A percentile compares a stretch with the other conserved stretches of the same genome.
Conservation (phyloP, 1,284 basidiomycete species). For the Leccinum angustisporum region DNA sequence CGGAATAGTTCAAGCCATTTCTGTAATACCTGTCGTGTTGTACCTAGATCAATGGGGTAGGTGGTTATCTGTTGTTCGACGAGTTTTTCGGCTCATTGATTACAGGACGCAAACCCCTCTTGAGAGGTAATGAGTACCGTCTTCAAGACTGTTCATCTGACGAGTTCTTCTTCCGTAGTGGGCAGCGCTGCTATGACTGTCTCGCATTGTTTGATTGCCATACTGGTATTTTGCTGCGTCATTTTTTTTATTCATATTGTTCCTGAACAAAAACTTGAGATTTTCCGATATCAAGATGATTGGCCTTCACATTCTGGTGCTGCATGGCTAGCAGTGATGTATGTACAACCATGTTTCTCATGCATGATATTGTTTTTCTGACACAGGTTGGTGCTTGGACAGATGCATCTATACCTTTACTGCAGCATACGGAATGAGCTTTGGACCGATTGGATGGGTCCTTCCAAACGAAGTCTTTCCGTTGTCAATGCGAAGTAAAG, state of each 20-base stretch:
- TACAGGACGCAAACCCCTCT: constrained; percentile 60
- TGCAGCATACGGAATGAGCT: constrained; percentile 77
- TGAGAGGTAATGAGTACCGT: constrained; percentile 44
- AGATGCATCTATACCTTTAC: constrained; percentile 79
- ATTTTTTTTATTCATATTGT: neutral
- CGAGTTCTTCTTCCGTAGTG: constrained; percentile 31
- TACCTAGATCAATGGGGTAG: constrained; percentile 74
- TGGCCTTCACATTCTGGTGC: constrained; percentile 58
- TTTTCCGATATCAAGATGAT: constrained; percentile 48
- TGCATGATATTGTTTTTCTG: constrained; percentile 1
- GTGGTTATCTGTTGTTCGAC: constrained; percentile 14
- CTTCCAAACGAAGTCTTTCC: constrained; percentile 84
- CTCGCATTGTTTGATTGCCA: constrained; percentile 71
- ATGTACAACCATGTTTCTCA: constrained; percentile 25
- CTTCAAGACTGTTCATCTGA: constrained; percentile 2
- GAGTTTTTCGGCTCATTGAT: neutral
- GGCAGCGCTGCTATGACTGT: constrained; percentile 72
- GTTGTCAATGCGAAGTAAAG: constrained; percentile 81
- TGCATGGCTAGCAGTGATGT: constrained; percentile 69
- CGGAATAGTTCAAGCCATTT: constrained; percentile 75
- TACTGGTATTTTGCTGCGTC: constrained; percentile 46
- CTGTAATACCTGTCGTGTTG: constrained; percentile 71
- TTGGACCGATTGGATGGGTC: constrained; percentile 86
- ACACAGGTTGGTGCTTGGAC: constrained; percentile 12
- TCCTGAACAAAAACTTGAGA: constrained; percentile 33